Base-by-base conservation (phyloP, 169 alveolate genomes). In the Cyclospora cayetanensis region DNA sequence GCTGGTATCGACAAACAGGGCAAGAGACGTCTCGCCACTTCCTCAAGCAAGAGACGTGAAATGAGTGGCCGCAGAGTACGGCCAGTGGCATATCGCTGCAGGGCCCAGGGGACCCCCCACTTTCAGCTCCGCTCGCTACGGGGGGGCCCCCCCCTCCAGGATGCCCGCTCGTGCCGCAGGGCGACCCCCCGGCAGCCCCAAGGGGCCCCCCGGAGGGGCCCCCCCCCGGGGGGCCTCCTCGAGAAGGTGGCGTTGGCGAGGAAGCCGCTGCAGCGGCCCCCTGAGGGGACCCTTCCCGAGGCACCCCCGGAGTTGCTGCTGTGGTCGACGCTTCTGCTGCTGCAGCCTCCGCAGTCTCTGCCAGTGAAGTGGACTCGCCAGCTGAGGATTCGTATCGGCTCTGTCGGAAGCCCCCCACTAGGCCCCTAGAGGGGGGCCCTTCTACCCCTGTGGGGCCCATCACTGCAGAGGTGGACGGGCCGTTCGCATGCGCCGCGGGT, bases 1-100 rank as follows among this genome's bases (percentile, higher is more conserved):
- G 96, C 52, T 94, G 95, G 77, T 89, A 94, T 22, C 96, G 94
- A 86, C 96, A 94, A 0, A 93, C 95, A 1, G 96, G 96, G 83
- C 96, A 94, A 12, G 95, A 83, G 11, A 90, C 55, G 70, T 94
- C 96, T 39, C 94, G 70, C 96, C 96, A 94, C 31, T 83, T 52
- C 31, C 92, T 37, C 15, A 94, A 65, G 66, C 96, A 94, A 29
- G 46, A 39, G 43, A 91, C 55, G 91, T 93, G 95, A 72, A 93
- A 93, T 5, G 93, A 39, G 94, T 93, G 95, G 22, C 95, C 95
- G 65, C 95, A 93, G 20, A 93, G 68, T 12, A 90, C 82, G 0
- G 80, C 83, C 27, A 93, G 39, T 5, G 86, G 77, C 50, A 91
- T 37, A 25, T 42, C 92, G 15, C 41, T n/a, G 27, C 60, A 9